A percentile compares a stretch with the other conserved stretches of the same genome.
Conservation (phyloP, 2,329 filamentous ascomycete species). For the Malbranchea cinnamomea region DNA sequence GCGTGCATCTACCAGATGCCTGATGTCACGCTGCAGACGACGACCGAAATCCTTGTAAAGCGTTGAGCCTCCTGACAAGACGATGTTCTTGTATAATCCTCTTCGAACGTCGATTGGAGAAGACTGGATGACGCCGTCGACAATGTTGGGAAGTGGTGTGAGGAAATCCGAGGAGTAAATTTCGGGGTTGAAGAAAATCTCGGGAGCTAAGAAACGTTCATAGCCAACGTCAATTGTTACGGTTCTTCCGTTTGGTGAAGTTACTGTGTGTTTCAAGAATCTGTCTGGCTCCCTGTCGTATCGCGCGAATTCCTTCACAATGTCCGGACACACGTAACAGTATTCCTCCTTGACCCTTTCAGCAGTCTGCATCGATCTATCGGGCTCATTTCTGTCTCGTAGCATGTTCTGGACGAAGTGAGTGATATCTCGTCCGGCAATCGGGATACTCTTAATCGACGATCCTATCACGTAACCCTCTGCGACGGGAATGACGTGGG, state of each 20-base stretch:
- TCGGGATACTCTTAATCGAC: conserved; percentile 97
- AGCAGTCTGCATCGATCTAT: conserved; percentile 92
- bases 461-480: conserved; percentile 98
- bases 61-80: conserved; percentile 89
- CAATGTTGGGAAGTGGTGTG: conserved; percentile 83
- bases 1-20: conserved; percentile 82
- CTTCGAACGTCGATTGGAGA: conserved; percentile 94
- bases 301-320: conserved; percentile 92
- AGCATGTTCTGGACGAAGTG: conserved; percentile 97
- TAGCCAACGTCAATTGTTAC: conserved; percentile 88
- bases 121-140: conserved; percentile 92
- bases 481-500: conserved; percentile 94
- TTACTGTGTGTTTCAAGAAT: conserved; percentile 80
- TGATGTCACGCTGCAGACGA: conserved; percentile 90
- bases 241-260: conserved; percentile 69
- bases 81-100: conserved; percentile 99
- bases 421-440: conserved; percentile 94
- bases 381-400: conserved; percentile 87
- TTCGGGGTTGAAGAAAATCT: conserved; percentile 99
- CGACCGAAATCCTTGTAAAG: conserved; percentile 98
- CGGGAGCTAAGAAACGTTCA: conserved; percentile 91
- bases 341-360: conserved; percentile 98
- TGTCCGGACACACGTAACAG: conserved; percentile 96
- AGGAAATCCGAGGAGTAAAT: conserved; percentile 99
- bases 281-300: conserved; percentile 87